Evolutionary conservation across 176 grass and related monocot species (phyloP).

Genomic region (Stipa capillata): DNA sequence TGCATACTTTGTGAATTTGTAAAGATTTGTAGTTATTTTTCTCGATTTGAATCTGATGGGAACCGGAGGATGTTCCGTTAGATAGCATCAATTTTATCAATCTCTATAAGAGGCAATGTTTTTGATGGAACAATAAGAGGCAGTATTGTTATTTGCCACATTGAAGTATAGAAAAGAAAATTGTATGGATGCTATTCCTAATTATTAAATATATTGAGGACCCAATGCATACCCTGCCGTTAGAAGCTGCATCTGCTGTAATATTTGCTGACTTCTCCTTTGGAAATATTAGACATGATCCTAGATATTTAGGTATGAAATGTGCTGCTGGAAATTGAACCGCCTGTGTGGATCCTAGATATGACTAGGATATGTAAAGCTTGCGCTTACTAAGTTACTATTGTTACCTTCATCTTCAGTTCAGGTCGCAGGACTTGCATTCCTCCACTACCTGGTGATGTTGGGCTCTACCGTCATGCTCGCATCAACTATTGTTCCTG

Average conservation of each 20-base stretch:
- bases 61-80: neutral
- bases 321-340: neutral
- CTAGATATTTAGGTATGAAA: neutral
- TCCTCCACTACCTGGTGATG: slow-evolving; percentile 95
- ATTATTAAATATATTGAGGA: neutral
- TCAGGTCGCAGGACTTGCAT: slow-evolving; percentile 64
- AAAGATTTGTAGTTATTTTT: neutral
- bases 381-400: slow-evolving; percentile 15
- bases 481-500: slow-evolving; percentile 67
- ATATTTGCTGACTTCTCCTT: neutral
- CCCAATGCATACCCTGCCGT: neutral
- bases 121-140: neutral
- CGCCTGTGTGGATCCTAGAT: neutral
- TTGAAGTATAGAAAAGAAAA: neutral
- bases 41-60: neutral
- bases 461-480: slow-evolving; percentile 90
- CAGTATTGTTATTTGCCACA: neutral
- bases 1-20: neutral
- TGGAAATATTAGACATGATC: neutral
- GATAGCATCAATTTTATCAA: neutral
- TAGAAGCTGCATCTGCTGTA: neutral
- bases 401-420: slow-evolving; percentile 46
- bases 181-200: neutral
- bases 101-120: neutral
- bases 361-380: neutral